Base-by-base conservation (phyloP, 208 protist genomes). In the Acanthamoeba lugdunensis region DNA sequence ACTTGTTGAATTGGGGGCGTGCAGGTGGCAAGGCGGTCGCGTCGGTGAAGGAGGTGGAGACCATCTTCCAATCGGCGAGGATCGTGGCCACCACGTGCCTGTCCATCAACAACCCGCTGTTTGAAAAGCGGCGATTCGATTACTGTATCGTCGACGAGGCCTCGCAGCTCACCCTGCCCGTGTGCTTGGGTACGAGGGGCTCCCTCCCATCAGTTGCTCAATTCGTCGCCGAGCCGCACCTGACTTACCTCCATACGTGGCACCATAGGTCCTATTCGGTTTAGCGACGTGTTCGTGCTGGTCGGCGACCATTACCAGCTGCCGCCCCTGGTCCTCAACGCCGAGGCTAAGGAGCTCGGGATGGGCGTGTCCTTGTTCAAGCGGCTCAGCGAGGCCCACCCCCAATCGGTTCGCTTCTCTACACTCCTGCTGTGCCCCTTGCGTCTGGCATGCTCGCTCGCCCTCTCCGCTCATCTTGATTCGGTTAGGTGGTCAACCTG, bases 61-160 rank as follows among this genome's bases (percentile, higher is more conserved):
- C 25, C 30, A n/a, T 94, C n/a, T 89, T 94, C 63, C 18, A 89
- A 21, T 73, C 41, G 30, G 67, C 58, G 11, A 11, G 61, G 18
- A 90, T 98, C 7, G 94, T 98, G 8, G 97, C 91, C 0, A 93
- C 92, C 21, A 97, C 97, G 6, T 97, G 95, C 69, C 79, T 97
- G 8, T 95, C 95, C 30, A 90, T 94, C 18, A 95, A 87, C 37
- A 61, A 98, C 89, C 45, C 84, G 11, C 82, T 97, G 48, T 95
- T 98, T 18, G 58, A 52, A 13, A 94, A 87, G n/a, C 67, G 30
- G 7, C 13, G 16, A 2, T 98, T 98, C 85, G 97, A 98, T 79
- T 94, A 95, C 41, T 98, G 97, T 95, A 97, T 98, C 30, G 94
- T 98, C 2, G 97, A 98, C 90, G 97, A 98, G 73, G 97, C 97